These are phyloP conservation scores for Alternaria conjuncta DNA, from an alignment of 2,329 filamentous ascomycete species.

Conservation along the genomic window DNA sequence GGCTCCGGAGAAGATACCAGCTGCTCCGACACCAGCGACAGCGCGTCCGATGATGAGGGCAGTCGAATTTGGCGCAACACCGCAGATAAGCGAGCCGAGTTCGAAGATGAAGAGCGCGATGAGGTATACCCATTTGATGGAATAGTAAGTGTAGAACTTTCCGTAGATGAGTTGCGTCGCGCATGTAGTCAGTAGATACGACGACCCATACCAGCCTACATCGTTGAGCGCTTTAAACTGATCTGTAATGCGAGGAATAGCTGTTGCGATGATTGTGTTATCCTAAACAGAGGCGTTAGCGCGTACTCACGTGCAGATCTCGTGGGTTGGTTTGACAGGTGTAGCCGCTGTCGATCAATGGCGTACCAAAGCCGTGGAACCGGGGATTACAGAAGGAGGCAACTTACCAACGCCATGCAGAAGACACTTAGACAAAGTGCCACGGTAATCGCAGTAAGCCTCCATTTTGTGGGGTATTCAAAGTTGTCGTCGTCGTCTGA, in stretches of 20 bases:
- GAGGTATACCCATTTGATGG: slow-evolving; percentile 56
- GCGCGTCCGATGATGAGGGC: slow-evolving; percentile 61
- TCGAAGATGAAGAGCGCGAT: slow-evolving; percentile 57
- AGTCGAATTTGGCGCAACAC: slow-evolving; percentile 56
- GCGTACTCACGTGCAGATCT: not conserved
- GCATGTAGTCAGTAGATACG: slow-evolving; percentile 53
- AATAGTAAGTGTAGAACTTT: slow-evolving; percentile 56
- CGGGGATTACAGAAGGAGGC: not conserved
- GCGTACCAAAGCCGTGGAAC: slow-evolving; percentile 1
- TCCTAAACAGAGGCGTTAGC: slow-evolving; percentile 35
- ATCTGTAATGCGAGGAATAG: slow-evolving; percentile 58
- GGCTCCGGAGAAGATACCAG: slow-evolving; percentile 59
- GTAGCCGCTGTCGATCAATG: slow-evolving; percentile 2
- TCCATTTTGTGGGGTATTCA: slow-evolving; percentile 46
- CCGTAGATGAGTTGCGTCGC: slow-evolving; percentile 49
- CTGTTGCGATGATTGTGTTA: slow-evolving; percentile 58
- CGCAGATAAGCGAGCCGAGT: slow-evolving; percentile 60
- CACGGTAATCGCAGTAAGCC: slow-evolving; percentile 40
- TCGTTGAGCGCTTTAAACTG: slow-evolving; percentile 55
- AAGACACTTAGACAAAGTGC: slow-evolving; percentile 47
- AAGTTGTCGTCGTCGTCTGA: slow-evolving; percentile 37
- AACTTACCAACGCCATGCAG: slow-evolving; percentile 47
- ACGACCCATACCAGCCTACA: slow-evolving; percentile 55
- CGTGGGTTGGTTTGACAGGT: not conserved
- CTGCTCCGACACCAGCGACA: slow-evolving; percentile 58